A percentile compares a stretch with the other conserved stretches of the same genome.
Evolutionary conservation across 2,329 filamentous ascomycete genomes (phyloP).

Genomic region (Fusarium sublunatum): DNA sequence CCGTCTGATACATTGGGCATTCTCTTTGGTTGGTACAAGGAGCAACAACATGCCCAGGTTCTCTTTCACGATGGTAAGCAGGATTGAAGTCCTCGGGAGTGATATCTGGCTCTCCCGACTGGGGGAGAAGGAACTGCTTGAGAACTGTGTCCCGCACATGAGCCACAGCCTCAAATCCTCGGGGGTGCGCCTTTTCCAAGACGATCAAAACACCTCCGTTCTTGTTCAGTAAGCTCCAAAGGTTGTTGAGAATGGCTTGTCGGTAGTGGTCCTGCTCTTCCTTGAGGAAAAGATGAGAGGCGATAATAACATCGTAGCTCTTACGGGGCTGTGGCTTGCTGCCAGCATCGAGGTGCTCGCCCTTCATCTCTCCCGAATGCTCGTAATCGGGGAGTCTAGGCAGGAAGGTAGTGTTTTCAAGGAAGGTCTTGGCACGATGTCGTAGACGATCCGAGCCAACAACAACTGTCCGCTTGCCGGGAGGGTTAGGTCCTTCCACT

Average conservation of each 20-base stretch:
- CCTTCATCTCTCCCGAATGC: slow-evolving; percentile 69
- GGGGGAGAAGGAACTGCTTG: slow-evolving; percentile 74
- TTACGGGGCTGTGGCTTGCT: slow-evolving; percentile 72
- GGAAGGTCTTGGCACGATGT: slow-evolving; percentile 77
- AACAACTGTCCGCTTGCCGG: slow-evolving; percentile 83
- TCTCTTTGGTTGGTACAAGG: slow-evolving; percentile 88
- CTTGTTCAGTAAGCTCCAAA: slow-evolving; percentile 87
- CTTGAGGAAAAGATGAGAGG: slow-evolving; percentile 83
- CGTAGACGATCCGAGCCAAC: slow-evolving; percentile 80
- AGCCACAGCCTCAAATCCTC: slow-evolving; percentile 92
- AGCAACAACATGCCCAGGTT: slow-evolving; percentile 73
- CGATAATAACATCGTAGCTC: slow-evolving; percentile 89
- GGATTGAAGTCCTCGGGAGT: slow-evolving; percentile 55
- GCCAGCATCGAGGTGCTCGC: slow-evolving; percentile 69
- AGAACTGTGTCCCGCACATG: slow-evolving; percentile 84
- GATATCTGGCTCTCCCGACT: slow-evolving; percentile 52
- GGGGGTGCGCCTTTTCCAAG: slow-evolving; percentile 89
- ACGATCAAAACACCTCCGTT: slow-evolving; percentile 88
- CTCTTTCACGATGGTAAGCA: slow-evolving; percentile 58
- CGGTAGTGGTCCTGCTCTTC: slow-evolving; percentile 80
- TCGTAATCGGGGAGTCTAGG: slow-evolving; percentile 90
- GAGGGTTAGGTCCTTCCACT: slow-evolving; percentile 57
- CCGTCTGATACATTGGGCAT: slow-evolving; percentile 87
- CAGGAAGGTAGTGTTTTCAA: slow-evolving; percentile 92
- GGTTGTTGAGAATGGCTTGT: slow-evolving; percentile 82